These are phyloP conservation scores for Pelargonium citronellum DNA, from an alignment of 441 rosid genomes.

Conservation along the genomic window DNA sequence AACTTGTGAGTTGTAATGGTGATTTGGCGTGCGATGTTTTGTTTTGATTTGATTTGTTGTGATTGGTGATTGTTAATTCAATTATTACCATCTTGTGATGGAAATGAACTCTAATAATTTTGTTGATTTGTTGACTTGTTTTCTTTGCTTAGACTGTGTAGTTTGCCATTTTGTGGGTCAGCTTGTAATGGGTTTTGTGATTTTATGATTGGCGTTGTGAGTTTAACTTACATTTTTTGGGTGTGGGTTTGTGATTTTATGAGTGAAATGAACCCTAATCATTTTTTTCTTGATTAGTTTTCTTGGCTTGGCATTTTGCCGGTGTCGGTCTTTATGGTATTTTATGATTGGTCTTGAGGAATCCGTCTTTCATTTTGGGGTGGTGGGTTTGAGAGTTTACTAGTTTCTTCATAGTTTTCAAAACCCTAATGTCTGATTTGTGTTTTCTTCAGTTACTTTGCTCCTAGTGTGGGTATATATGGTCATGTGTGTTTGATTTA, in stretches of 20 bases:
- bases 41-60: too few relatives aligned
- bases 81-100: too few relatives aligned
- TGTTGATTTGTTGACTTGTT: too few relatives aligned
- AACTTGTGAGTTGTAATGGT: too few relatives aligned
- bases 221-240: background rate
- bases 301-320: too few relatives aligned
- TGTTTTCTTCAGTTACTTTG: background rate
- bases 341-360: too few relatives aligned
- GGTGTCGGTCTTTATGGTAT: too few relatives aligned
- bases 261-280: background rate
- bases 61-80: too few relatives aligned
- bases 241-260: slow-evolving; percentile 2
- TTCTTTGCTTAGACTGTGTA: background rate
- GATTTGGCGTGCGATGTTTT: too few relatives aligned
- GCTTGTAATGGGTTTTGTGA: background rate
- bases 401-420: background rate
- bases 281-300: background rate
- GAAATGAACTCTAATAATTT: too few relatives aligned
- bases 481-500: slow-evolving; percentile 12
- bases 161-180: background rate
- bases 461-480: background rate
- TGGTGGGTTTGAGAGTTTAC: background rate
- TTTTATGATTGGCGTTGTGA: background rate
- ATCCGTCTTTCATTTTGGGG: too few relatives aligned
- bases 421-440: slow-evolving; percentile 1